These are phyloP conservation scores for Poa annua DNA, from an alignment of 176 grass and related monocot genomes.

Conservation along the genomic window DNA sequence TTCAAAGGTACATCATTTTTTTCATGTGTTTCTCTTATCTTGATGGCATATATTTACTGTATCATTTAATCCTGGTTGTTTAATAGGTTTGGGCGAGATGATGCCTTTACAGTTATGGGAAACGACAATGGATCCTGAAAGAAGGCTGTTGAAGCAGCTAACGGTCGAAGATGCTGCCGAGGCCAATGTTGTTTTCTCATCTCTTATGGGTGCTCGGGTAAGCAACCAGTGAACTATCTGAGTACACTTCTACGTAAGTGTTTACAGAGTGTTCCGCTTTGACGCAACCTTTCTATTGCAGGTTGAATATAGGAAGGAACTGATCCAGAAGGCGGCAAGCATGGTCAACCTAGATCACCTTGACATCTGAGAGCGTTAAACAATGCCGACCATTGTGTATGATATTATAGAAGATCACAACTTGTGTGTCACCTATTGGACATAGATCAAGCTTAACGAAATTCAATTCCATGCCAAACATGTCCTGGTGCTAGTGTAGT, in stretches of 20 bases:
- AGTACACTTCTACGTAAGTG: not conserved
- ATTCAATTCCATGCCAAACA: slow-evolving; percentile 9
- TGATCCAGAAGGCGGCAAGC: slow-evolving; percentile 73
- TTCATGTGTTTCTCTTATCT: not conserved
- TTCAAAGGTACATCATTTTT: slow-evolving; percentile 72
- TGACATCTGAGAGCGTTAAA: slow-evolving; percentile 61
- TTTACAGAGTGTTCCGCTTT: not conserved
- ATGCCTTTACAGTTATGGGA: slow-evolving; percentile 97
- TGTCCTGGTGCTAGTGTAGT: slow-evolving; percentile 29
- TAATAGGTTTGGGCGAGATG: slow-evolving; percentile 94
- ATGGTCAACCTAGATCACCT: slow-evolving; percentile 82
- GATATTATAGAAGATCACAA: slow-evolving; percentile 39
- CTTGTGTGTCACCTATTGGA: not conserved
- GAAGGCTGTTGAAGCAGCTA: slow-evolving; percentile 88
- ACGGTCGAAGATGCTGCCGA: slow-evolving; percentile 84
- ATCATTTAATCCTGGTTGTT: slow-evolving; percentile 28
- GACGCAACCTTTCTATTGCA: slow-evolving; percentile 32
- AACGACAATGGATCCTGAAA: slow-evolving; percentile 94
- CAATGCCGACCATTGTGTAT: slow-evolving; percentile 41
- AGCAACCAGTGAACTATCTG: slow-evolving; percentile 24
- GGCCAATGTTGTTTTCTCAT: slow-evolving; percentile 88
- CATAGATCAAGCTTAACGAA: slow-evolving; percentile 27
- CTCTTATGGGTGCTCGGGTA: slow-evolving; percentile 88
- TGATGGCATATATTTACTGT: slow-evolving; percentile 27
- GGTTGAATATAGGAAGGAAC: slow-evolving; percentile 89